Evolutionary conservation across 257 asterid species (phyloP).

Genomic region (Nicotiana knightiana): DNA sequence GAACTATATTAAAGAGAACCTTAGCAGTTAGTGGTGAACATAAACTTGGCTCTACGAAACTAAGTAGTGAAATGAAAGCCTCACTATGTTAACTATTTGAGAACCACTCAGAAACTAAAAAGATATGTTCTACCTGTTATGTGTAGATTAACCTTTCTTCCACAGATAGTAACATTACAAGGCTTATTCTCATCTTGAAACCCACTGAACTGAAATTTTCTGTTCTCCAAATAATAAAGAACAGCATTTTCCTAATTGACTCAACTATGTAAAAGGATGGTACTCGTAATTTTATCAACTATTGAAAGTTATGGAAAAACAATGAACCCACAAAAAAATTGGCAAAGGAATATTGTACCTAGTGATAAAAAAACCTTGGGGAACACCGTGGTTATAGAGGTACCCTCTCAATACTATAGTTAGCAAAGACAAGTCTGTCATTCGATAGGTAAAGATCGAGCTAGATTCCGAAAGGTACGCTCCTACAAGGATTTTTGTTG

Average conservation of each 20-base stretch:
- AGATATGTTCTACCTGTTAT: background rate
- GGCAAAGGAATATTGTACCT: background rate
- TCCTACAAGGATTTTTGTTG: background rate
- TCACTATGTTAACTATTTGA: background rate
- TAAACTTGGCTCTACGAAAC: background rate
- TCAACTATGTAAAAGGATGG: background rate
- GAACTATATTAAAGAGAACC: background rate
- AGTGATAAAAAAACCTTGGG: background rate
- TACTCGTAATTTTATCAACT: background rate
- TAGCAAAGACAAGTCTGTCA: background rate
- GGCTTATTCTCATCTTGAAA: background rate
- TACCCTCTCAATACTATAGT: background rate
- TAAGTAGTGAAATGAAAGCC: background rate
- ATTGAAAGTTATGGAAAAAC: background rate
- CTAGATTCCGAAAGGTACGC: background rate
- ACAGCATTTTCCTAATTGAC: background rate
- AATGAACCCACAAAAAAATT: background rate
- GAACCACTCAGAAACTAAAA: background rate
- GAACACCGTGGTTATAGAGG: background rate
- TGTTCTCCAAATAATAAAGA: background rate
- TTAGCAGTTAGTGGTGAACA: background rate
- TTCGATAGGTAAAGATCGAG: background rate
- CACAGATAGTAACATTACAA: background rate
- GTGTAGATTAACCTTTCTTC: slow-evolving; percentile 3
- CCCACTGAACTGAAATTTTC: background rate